phyloP scores from a whole-genome alignment of 768 basidiomycete genomes.

The Tylopilus sp. region DNA sequence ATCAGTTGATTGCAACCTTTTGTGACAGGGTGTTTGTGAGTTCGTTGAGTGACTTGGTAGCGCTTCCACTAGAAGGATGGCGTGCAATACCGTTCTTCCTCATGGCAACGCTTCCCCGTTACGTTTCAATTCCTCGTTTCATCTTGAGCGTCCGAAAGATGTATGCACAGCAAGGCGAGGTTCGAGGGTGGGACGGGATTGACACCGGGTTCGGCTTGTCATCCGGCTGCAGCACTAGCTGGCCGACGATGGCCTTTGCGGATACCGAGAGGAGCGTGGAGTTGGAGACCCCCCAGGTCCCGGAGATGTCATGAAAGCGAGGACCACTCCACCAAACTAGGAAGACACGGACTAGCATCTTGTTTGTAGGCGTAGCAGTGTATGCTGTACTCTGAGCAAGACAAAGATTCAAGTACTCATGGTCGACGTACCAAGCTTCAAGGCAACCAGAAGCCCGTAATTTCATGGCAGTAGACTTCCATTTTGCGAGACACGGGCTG shows the following conservation, averaged over 20 bases:
- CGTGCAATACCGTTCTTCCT: not conserved
- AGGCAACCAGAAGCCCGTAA: no score
- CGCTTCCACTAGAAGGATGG: not conserved
- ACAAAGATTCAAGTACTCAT: no score
- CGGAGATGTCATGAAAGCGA: no score
- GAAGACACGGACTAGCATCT: not conserved
- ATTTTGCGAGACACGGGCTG: no score
- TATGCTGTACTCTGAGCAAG: no score
- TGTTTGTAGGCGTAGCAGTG: not conserved
- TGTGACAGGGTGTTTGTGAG: not conserved
- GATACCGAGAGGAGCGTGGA: not conserved
- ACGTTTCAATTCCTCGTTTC: not conserved
- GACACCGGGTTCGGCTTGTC: not conserved
- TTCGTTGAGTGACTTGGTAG: not conserved
- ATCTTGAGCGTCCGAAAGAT: not conserved
- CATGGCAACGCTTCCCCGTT: not conserved
- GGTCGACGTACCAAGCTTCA: no score
- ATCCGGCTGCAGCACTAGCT: no score
- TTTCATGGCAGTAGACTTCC: no score
- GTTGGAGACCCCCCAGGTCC: no score
- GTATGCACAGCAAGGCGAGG: not conserved
- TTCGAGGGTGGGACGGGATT: not conserved
- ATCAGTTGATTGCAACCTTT: not conserved
- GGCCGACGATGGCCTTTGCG: not conserved
- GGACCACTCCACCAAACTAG: not conserved